A percentile compares a stretch with the other conserved stretches of the same genome.
These are phyloP conservation scores for Apophysomyces trapeziformis DNA, from an alignment of 371 early-diverging fungal species.

Conservation along the genomic window DNA sequence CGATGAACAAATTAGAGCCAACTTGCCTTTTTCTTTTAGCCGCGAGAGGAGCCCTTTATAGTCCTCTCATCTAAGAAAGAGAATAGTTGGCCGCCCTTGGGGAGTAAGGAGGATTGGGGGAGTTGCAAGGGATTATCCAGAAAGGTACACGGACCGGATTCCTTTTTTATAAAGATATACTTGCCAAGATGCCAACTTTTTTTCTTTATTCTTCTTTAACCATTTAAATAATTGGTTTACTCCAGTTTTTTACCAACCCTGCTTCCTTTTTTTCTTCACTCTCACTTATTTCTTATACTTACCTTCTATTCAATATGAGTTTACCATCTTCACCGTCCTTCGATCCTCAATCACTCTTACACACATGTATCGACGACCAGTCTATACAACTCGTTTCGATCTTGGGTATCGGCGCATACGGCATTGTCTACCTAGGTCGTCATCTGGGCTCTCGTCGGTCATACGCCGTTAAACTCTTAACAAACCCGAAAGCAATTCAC, in stretches of 20 bases:
- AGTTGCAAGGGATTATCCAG: slow-evolving; percentile 10
- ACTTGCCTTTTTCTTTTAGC: neutral
- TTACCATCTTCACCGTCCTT: neutral
- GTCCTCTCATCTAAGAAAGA: too few relatives aligned
- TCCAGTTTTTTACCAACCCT: neutral
- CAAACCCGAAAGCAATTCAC: neutral
- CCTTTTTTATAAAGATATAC: slow-evolving; percentile 1
- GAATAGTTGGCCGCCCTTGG: slow-evolving; percentile 7
- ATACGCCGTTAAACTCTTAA: slow-evolving; percentile 13
- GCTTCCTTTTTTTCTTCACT: neutral
- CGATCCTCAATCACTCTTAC: slow-evolving; percentile 1
- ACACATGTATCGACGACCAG: slow-evolving; percentile 12
- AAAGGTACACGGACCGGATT: slow-evolving; percentile 12
- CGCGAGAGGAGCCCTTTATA: too few relatives aligned
- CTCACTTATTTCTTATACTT: neutral
- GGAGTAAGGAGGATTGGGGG: slow-evolving; percentile 6
- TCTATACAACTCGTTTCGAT: slow-evolving; percentile 11
- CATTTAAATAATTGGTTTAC: slow-evolving; percentile 5
- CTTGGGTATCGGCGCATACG: slow-evolving; percentile 19
- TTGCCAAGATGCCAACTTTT: slow-evolving; percentile 10
- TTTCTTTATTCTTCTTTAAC: neutral
- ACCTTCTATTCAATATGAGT: too few relatives aligned
- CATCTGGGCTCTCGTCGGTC: neutral
- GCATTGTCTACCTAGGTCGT: slow-evolving; percentile 16
- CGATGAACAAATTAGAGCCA: neutral